A percentile compares a stretch with the other conserved stretches of the same genome.
Conservation (phyloP, 1,284 basidiomycete genomes). For the Exobasidium cylindrosporum region DNA sequence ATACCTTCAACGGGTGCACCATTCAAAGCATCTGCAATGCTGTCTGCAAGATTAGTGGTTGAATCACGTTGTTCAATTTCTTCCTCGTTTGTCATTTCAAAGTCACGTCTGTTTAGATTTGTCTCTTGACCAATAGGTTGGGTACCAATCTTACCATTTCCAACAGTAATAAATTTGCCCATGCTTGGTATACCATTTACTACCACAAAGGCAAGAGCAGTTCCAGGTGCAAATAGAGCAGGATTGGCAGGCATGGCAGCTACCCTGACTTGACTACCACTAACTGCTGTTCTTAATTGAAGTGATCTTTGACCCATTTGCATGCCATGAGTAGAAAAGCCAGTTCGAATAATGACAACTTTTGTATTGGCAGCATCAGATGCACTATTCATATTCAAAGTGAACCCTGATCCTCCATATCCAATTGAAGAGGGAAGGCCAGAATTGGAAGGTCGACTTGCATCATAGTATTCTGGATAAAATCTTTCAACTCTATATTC, state of each 20-base stretch:
- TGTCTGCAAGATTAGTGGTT: not conserved
- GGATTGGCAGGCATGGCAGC: conserved; percentile 46
- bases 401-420: conserved; percentile 43
- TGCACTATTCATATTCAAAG: conserved; percentile 24
- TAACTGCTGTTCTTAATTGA: conserved; percentile 26
- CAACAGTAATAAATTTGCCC: conserved; percentile 49
- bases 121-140: conserved; percentile 23
- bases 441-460: conserved; percentile 31
- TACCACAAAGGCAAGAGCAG: conserved; percentile 49
- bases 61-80: not conserved
- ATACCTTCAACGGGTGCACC: not conserved
- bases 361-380: conserved; percentile 49
- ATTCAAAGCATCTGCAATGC: not conserved
- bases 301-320: conserved; percentile 46
- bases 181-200: conserved; percentile 46
- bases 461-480: conserved; percentile 33
- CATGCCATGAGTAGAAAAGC: conserved; percentile 49
- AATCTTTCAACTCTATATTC: conserved; percentile 42
- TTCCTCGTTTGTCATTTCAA: not conserved
- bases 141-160: conserved; percentile 38
- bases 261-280: conserved; percentile 28
- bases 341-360: conserved; percentile 35
- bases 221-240: conserved; percentile 45
- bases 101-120: not conserved
- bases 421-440: conserved; percentile 29